Conservation (phyloP, 2,329 filamentous ascomycete genomes). For the Alternaria sp. region DNA sequence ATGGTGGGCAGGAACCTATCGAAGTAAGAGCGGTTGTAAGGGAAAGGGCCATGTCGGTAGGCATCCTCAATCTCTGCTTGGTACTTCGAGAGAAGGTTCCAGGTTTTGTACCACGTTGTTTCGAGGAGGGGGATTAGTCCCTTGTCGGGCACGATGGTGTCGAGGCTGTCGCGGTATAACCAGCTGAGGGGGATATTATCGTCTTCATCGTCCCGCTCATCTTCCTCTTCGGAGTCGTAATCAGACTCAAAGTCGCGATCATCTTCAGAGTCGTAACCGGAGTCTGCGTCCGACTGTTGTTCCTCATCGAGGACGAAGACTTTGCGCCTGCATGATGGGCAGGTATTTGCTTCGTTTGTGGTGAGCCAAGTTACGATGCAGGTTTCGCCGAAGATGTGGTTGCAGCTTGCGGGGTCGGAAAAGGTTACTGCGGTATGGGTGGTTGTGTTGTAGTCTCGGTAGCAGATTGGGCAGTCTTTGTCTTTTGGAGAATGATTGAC, state of each 20-base stretch:
- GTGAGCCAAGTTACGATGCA: conserved; percentile 9
- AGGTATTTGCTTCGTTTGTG: background rate
- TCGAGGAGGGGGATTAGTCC: background rate
- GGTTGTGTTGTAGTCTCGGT: conserved; percentile 2
- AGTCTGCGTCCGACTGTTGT: background rate
- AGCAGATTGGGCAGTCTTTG: conserved; percentile 9
- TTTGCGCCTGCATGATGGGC: background rate
- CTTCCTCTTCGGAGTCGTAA: background rate
- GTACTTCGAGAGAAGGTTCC: background rate
- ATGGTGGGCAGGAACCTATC: background rate
- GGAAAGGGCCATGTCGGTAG: background rate
- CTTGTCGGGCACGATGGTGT: background rate
- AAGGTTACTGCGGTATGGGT: conserved; percentile 5
- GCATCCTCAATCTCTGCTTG: background rate
- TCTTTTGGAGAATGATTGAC: background rate
- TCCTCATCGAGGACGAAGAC: conserved; percentile 2
- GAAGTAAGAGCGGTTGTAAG: too few relatives aligned
- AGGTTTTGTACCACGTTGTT: background rate
- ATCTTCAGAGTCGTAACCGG: background rate
- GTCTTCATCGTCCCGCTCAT: background rate
- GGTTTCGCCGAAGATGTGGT: conserved; percentile 7
- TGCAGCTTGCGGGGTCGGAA: conserved; percentile 3
- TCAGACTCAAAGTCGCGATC: background rate
- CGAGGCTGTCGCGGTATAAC: background rate
- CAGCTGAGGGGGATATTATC: background rate